Percentiles rank a stretch among this genome's conserved stretches.
Conservation (phyloP, 495 filamentous ascomycete species). For the Neurospora cerealis region DNA sequence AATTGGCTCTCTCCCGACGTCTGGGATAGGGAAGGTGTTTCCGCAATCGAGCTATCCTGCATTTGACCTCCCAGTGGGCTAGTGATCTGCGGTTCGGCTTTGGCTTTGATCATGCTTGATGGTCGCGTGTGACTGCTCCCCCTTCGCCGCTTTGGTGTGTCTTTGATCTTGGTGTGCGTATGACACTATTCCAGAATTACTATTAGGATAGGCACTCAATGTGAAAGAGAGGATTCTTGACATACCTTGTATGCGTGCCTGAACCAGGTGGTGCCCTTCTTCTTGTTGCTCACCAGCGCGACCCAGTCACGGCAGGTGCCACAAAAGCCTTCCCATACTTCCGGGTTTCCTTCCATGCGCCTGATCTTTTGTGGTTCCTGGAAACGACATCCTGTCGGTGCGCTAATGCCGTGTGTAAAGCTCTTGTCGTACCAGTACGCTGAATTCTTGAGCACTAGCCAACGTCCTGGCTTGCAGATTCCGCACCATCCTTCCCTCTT, state of each 20-base stretch:
- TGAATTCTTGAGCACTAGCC: conserved; percentile 75
- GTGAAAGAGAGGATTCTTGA: not conserved
- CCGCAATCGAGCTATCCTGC: not conserved
- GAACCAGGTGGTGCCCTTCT: conserved; percentile 81
- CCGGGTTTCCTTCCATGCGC: conserved; percentile 66
- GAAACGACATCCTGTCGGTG: conserved; percentile 63
- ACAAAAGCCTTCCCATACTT: conserved; percentile 74
- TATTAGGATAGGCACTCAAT: not conserved
- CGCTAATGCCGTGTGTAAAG: conserved; percentile 73
- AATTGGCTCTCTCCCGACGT: not conserved
- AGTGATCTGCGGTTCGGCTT: conserved; percentile 30
- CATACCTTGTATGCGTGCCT: conserved; percentile 73
- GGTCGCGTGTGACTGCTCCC: conserved; percentile 47
- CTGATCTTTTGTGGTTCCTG: conserved; percentile 61
- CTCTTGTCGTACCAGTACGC: conserved; percentile 83
- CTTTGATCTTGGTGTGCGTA: conserved; percentile 63
- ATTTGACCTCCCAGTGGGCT: not conserved
- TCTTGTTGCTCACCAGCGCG: conserved; percentile 68
- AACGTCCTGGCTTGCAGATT: conserved; percentile 71
- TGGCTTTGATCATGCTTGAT: conserved; percentile 28
- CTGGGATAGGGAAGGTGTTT: not conserved
- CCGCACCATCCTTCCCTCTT: conserved; percentile 81
- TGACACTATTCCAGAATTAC: conserved; percentile 47
- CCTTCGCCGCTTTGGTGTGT: conserved; percentile 58
- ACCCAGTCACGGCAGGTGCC: conserved; percentile 73